Base-by-base conservation (phyloP, 176 grass and related monocot species). In the Chloris gayana region DNA sequence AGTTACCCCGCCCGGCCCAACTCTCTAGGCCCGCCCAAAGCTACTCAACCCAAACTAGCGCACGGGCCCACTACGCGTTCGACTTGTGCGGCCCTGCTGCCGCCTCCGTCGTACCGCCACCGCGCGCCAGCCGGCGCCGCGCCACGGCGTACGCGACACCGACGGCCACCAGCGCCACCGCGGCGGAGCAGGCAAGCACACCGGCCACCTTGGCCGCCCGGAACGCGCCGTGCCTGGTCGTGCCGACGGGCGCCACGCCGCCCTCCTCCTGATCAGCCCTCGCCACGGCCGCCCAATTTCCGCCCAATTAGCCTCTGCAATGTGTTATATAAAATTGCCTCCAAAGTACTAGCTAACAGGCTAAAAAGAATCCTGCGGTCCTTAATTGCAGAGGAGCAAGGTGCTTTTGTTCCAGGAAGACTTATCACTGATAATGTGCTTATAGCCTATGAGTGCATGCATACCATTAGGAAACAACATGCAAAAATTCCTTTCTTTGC, bases 251-350 rank as follows among this genome's bases (percentile, higher is more conserved):
- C 41, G 79, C 85, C 69, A 70, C 83, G 14, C 76, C 80, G 2
- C 86, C 84, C 30, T 87, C 89, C 64, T 76, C 92, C 17, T 89
- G 89, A 29, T 95, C 89, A 13, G 92, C 89, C 85, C 84, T 85
- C 21, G 89, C 92, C 34, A 35, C 41, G 9, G 4, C 14, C 2
- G 2, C 15, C 14, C 4, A 50, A 50, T 50, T 50, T 50, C 17
- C 47, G 47, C 9, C 47, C 47, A 15, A 50, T 50, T 14, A 50
- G 47, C 14, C 47, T 50, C 1, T 50, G 47, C 14, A 50, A 50
- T 50, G 47, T 50, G 11, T 2, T 50, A 4, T 50, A 50, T 17
- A 50, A 50, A 50, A 50, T 15, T 50, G 47, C 47, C 3, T 50
- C 47, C 2, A 50, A 50, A 4, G 47, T 50, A 1, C 3, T 50